These are phyloP conservation scores for Helicocarpus griseus DNA, from an alignment of 2,329 filamentous ascomycete species.

Conservation along the genomic window DNA sequence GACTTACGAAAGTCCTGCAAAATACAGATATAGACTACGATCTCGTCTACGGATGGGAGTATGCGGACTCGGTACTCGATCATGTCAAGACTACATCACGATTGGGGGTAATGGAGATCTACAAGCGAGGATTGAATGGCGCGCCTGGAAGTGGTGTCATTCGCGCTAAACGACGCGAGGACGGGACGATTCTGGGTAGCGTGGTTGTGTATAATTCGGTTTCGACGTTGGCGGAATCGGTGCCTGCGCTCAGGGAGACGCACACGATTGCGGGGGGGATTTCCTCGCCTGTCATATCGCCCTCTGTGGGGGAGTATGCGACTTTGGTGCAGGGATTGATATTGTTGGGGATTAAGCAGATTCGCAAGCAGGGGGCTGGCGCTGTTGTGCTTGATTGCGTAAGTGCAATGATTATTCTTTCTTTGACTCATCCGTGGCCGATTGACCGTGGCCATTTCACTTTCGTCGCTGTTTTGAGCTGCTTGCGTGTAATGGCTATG, in stretches of 20 bases:
- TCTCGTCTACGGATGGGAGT: constrained; percentile 69
- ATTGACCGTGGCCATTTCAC: not conserved
- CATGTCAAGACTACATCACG: constrained; percentile 65
- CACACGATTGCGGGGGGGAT: constrained; percentile 59
- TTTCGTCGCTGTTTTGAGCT: constrained; percentile 21
- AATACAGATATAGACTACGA: constrained; percentile 70
- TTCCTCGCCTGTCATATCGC: constrained; percentile 66
- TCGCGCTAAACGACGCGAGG: constrained; percentile 61
- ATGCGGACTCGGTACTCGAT: constrained; percentile 61
- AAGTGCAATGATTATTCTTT: constrained; percentile 27
- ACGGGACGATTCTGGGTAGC: constrained; percentile 62
- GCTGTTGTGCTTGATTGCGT: constrained; percentile 74
- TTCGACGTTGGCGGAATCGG: constrained; percentile 57
- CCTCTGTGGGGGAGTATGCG: constrained; percentile 57
- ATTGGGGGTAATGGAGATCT: constrained; percentile 72
- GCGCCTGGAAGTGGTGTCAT: constrained; percentile 69
- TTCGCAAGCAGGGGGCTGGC: constrained; percentile 65
- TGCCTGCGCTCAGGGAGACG: constrained; percentile 57
- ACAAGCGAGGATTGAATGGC: constrained; percentile 63
- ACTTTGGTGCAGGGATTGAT: constrained; percentile 69
- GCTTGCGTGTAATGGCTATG: too few species aligned
- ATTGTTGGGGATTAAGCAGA: constrained; percentile 70
- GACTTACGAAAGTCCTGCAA: constrained; percentile 63
- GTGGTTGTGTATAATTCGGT: constrained; percentile 68
- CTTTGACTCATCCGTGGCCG: not conserved